Conservation (phyloP, 306 rosid species). For the Fragaria iinumae region DNA sequence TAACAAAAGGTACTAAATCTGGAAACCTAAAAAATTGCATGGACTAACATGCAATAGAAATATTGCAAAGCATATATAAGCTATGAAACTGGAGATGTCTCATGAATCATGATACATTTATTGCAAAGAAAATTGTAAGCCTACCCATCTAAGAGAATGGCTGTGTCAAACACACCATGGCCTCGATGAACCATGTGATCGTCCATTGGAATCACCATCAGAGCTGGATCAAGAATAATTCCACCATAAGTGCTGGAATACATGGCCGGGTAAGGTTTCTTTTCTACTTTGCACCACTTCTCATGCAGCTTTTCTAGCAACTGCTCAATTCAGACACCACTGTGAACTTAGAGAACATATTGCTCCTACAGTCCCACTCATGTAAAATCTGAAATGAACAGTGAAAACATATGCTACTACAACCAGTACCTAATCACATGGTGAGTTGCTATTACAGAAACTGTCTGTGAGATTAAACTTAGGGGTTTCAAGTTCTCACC, state of each 20-base stretch:
- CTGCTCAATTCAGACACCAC: constrained; percentile 31
- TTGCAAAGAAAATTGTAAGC: neutral
- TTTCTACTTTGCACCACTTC: constrained; percentile 62
- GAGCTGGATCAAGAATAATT: constrained; percentile 79
- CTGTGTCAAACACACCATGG: constrained; percentile 94
- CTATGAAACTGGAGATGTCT: neutral
- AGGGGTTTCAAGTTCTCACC: constrained; percentile 43
- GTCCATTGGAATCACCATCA: constrained; percentile 84
- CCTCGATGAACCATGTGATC: constrained; percentile 97
- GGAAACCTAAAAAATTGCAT: neutral
- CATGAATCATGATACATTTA: neutral
- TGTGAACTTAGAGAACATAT: neutral
- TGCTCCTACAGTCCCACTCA: neutral
- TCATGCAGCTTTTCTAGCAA: constrained; percentile 77
- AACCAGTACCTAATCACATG: neutral
- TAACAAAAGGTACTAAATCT: neutral
- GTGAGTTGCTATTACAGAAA: neutral
- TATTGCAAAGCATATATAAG: neutral
- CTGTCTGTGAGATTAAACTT: neutral
- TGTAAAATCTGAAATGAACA: neutral
- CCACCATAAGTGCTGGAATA: constrained; percentile 87
- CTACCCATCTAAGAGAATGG: constrained; percentile 66
- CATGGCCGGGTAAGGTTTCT: constrained; percentile 79
- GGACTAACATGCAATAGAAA: neutral
- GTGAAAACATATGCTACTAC: neutral